Evolutionary conservation across 108 stramenopile species (phyloP), one percentile per base, ranked within the genome.

Genomic region (Stephanodiscus triporus): DNA sequence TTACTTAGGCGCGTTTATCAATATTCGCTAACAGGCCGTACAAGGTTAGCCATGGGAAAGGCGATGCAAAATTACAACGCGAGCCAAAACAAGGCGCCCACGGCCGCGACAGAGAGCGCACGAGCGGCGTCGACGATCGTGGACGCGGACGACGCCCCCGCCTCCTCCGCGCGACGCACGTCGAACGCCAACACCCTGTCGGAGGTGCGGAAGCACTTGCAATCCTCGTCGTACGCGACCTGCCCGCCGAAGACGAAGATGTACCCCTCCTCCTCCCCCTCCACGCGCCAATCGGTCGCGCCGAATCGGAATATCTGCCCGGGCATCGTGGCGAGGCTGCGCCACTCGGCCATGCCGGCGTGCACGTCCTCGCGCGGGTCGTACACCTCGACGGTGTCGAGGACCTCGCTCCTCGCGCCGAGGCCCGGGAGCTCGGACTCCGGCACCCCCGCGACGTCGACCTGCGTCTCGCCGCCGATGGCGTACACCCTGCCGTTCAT

Each of bases 181-280:
- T 75, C 59, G 47, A 78, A 72, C 48, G 72, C 78, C 66, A 87
- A 36, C 38, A 92, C 73, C 47, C 77, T 76, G 50, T 85, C 75
- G 26, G 86, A 78, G 13, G 89, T 82, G 51, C 66, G 72, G 57
- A 86, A 90, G 63, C 91, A 92, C 42, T 85, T 68, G 58, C 91
- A 92, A 51, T 59, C 65, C 4, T 64, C 68, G 63, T 90, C 75
- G 57, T 81, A 88, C 0, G 76, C 80, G 13, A 63, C 66, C 73
- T 92, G 91, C 38, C 91, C 91, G 54, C 91, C 91, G 79, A 92
- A 92, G 9, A 85, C 70, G 64, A 82, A 90, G 30, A 89, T 72
- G 5, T 70, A 70, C 22, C 60, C 70, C 29, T 72, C 59, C 9
- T 17, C 63, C 5, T 66, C 62, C 4, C 66, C 60, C 1, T 68